These are phyloP conservation scores for Aureobasidium sp. DNA, from an alignment of 2,329 filamentous ascomycete genomes.

Conservation along the genomic window DNA sequence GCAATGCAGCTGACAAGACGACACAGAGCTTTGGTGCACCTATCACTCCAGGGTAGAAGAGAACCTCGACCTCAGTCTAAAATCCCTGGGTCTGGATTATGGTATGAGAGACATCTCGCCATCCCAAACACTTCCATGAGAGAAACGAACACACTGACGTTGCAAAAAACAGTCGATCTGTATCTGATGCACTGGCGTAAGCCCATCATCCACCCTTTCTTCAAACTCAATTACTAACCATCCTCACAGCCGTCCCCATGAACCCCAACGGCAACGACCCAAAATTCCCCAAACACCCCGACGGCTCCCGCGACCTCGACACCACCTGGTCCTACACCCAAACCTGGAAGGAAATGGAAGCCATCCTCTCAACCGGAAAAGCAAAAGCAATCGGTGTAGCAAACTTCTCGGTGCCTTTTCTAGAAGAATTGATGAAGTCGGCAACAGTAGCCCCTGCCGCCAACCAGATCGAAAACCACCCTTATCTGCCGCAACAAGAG, in stretches of 20 bases:
- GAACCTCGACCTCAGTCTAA: slow-evolving; percentile 65
- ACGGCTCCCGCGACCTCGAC: slow-evolving; percentile 69
- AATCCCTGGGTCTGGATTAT: slow-evolving; percentile 69
- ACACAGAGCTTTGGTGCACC: slow-evolving; percentile 55
- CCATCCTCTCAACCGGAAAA: slow-evolving; percentile 44
- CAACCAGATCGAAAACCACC: slow-evolving; percentile 71
- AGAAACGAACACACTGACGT: slow-evolving; percentile 32
- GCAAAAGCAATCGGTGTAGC: slow-evolving; percentile 45
- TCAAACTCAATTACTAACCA: neutral
- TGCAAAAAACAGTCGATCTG: neutral
- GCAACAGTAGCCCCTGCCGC: slow-evolving; percentile 60
- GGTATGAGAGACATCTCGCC: slow-evolving; percentile 20
- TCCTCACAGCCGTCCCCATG: slow-evolving; percentile 54
- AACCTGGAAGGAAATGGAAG: slow-evolving; percentile 73
- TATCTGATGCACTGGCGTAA: slow-evolving; percentile 72
- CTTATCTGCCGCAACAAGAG: slow-evolving; percentile 63
- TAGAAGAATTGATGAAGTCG: slow-evolving; percentile 46
- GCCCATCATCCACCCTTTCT: neutral
- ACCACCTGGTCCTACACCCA: slow-evolving; percentile 62
- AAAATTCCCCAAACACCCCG: slow-evolving; percentile 65
- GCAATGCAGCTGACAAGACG: neutral
- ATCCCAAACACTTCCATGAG: no score
- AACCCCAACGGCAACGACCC: slow-evolving; percentile 61
- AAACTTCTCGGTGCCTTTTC: slow-evolving; percentile 43
- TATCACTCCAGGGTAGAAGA: slow-evolving; percentile 65